A percentile compares a stretch with the other conserved stretches of the same genome.
Conservation (phyloP, 768 basidiomycete genomes). For the Cystobasidium onofrii region DNA sequence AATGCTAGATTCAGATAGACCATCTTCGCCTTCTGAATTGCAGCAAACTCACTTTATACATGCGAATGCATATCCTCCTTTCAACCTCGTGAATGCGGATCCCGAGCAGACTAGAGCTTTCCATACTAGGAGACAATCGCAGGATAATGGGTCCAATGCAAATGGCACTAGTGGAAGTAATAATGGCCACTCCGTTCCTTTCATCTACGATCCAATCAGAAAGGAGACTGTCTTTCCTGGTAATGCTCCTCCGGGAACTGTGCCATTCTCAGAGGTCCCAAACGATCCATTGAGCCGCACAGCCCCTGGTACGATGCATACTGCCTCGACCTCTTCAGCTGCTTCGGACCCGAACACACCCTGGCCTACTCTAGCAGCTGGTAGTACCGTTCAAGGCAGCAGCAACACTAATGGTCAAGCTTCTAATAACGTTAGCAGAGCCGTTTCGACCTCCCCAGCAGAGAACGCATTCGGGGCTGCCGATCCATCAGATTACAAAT, state of each 20-base stretch:
- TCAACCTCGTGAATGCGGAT: slow-evolving; percentile 20
- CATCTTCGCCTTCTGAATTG: background rate
- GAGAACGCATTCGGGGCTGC: slow-evolving; percentile 27
- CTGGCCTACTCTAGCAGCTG: background rate
- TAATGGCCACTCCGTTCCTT: background rate
- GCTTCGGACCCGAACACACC: background rate
- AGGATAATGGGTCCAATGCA: background rate
- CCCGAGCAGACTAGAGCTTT: slow-evolving; percentile 10
- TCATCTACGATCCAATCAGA: background rate
- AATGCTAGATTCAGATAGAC: slow-evolving; percentile 2
- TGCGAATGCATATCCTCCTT: slow-evolving; percentile 14
- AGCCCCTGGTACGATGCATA: background rate
- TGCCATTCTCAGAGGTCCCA: background rate
- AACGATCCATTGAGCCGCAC: background rate
- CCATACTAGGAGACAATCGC: background rate
- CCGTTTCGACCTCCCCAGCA: background rate
- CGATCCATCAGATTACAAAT: slow-evolving; percentile 58
- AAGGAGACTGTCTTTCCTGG: slow-evolving; percentile 5
- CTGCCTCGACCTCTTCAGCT: background rate
- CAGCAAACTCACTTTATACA: slow-evolving; percentile 4
- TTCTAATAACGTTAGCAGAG: background rate
- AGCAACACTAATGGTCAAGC: background rate
- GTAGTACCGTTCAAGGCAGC: slow-evolving; percentile 7
- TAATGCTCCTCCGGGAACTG: background rate
- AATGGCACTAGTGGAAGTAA: background rate